These are phyloP conservation scores for Garcia nutans DNA, from an alignment of 345 rosid genomes.

Conservation along the genomic window DNA sequence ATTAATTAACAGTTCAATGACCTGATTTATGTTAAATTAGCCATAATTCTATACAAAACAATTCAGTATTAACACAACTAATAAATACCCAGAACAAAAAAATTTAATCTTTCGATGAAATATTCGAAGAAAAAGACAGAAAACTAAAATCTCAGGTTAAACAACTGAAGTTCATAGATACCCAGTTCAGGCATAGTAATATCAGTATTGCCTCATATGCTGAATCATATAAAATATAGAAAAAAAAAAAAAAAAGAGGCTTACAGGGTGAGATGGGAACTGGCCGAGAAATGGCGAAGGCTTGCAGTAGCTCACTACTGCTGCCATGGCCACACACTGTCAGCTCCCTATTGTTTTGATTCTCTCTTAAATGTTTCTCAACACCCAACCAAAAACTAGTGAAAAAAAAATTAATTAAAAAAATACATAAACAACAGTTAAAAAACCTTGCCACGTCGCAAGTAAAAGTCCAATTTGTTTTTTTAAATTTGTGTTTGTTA, in stretches of 20 bases:
- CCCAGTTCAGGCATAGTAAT: neutral
- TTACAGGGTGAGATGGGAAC: conserved; percentile 37
- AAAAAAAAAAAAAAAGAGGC: conserved; percentile 15
- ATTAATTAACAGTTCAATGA: neutral
- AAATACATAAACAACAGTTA: no score
- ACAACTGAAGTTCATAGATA: neutral
- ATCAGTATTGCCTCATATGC: neutral
- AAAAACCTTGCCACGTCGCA: no score
- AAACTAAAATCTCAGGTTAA: neutral
- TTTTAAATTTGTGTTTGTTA: no score
- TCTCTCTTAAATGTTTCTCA: neutral
- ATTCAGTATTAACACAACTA: neutral
- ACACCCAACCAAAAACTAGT: neutral
- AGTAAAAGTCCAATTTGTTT: no score
- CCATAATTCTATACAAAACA: neutral
- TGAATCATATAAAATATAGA: neutral
- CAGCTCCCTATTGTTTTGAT: neutral
- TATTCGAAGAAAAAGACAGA: neutral
- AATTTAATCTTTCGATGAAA: neutral
- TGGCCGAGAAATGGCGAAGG: conserved; percentile 51
- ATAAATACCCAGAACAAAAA: neutral
- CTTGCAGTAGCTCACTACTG: conserved; percentile 45
- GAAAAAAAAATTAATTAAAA: no score
- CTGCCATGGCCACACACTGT: conserved; percentile 44
- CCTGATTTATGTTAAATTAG: neutral